These are phyloP conservation scores for Polyporus tsugae DNA, from an alignment of 1,284 basidiomycete genomes.

Conservation along the genomic window DNA sequence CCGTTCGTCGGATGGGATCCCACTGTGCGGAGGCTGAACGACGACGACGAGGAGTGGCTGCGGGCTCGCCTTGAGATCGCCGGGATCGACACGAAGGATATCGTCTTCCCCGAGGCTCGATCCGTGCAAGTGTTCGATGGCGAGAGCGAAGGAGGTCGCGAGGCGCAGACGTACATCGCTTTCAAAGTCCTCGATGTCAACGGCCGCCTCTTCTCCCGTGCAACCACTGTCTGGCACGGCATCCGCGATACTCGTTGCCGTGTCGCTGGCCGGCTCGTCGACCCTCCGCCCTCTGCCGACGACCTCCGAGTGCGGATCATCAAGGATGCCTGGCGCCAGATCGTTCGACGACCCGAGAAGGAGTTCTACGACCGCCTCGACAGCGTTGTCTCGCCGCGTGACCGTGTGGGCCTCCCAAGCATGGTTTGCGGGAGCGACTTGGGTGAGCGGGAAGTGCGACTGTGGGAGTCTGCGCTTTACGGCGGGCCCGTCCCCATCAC, in stretches of 20 bases:
- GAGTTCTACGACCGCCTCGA: constrained; percentile 23
- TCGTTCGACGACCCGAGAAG: constrained; percentile 11
- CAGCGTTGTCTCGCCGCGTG: background rate
- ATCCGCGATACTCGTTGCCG: constrained; percentile 9
- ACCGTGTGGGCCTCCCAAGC: constrained; percentile 6
- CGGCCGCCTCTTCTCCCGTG: constrained; percentile 26
- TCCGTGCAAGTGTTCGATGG: background rate
- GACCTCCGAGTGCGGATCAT: constrained; percentile 13
- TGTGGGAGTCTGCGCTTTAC: constrained; percentile 9
- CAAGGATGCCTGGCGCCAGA: constrained; percentile 31
- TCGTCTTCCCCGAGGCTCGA: background rate
- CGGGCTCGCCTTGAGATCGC: background rate
- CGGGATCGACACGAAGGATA: no score
- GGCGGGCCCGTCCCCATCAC: background rate
- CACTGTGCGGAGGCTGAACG: background rate
- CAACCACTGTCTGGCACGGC: constrained; percentile 24
- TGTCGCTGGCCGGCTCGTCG: background rate
- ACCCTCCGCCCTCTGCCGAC: background rate
- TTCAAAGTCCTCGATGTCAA: constrained; percentile 23
- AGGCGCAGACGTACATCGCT: constrained; percentile 9
- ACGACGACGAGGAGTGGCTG: background rate
- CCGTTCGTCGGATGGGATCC: constrained; percentile 3
- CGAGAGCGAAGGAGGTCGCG: background rate
- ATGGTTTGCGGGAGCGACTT: constrained; percentile 19
- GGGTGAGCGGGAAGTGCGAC: constrained; percentile 16